Evolutionary conservation across 2,329 filamentous ascomycete genomes (phyloP), one percentile per base, ranked within the genome.

Genomic region (Alternaria atra): DNA sequence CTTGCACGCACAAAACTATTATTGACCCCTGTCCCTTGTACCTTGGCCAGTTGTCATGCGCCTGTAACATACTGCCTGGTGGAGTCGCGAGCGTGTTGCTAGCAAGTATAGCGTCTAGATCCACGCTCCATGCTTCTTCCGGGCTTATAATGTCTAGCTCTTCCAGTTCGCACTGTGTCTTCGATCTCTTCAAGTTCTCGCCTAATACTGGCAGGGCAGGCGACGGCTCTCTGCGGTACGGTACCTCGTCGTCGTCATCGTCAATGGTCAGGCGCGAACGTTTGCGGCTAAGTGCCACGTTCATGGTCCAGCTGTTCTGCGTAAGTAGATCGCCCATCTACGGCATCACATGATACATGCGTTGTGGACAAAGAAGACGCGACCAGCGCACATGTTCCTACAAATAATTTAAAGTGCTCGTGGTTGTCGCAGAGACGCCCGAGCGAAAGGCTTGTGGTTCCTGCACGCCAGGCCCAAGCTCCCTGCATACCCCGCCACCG

Each of bases 131-230:
- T 7, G 77, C 74, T 6, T 77, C 69, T 8, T 65, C 63, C 1
- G 66, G 61, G 4, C 61, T 52, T 10, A 77, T 66, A 1, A 78
- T 66, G 23, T 69, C 69, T 47, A 80, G 61, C 57, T 74, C 74
- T 35, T 80, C 77, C 44, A 80, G 54, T 17, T 79, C 77, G 52
- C 71, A 71, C 50, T 75, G 70, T 3, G 76, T 79, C 50, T 65
- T 73, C n/a, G 75, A 74, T 35, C 72, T 68, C 63, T 80, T 80
- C 53, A 78, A 46, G 2, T 69, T 58, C 51, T 77, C 72, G 53
- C 65, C 67, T 20, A 65, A 44, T 5, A 63, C 46, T 9, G 69
- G 66, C 2, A 64, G 60, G 3, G 68, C 61, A 1, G 69, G 69
- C 34, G 71, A 71, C 25, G 68, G 68, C 43, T 67, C 64, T 39